Evolutionary conservation across 2,329 filamentous ascomycete species (phyloP).

Genomic region (Fusarium sp.): DNA sequence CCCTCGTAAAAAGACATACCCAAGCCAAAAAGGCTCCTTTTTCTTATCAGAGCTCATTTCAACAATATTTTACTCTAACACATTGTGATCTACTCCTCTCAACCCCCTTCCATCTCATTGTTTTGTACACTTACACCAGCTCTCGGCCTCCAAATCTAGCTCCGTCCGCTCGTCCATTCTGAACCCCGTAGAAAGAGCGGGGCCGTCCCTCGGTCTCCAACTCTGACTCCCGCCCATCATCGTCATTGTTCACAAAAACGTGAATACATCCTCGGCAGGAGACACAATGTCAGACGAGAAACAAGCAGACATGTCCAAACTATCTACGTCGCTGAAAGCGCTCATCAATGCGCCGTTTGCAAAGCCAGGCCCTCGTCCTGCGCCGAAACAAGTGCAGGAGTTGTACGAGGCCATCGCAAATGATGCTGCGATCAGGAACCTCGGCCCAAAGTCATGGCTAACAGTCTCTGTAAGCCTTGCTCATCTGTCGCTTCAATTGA

Average conservation of each 20-base stretch:
- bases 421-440: conserved; percentile 68
- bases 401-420: conserved; percentile 71
- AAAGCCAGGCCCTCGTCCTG: conserved; percentile 70
- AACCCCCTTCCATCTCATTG: background rate
- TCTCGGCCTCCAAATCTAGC: conserved; percentile 27
- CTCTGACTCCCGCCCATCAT: conserved; percentile 23
- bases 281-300: conserved; percentile 29
- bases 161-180: conserved; percentile 10
- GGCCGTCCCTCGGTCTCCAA: conserved; percentile 25
- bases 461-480: conserved; percentile 65
- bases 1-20: conserved; percentile 41
- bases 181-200: conserved; percentile 32
- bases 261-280: conserved; percentile 8
- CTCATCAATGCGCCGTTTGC: conserved; percentile 77
- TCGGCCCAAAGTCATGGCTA: conserved; percentile 73
- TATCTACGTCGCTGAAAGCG: conserved; percentile 75
- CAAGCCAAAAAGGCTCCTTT: conserved; percentile 56
- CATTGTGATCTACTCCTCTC: background rate
- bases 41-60: conserved; percentile 34
- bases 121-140: conserved; percentile 17
- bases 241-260: conserved; percentile 30
- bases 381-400: conserved; percentile 68
- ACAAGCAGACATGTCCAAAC: conserved; percentile 70
- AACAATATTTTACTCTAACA: background rate
- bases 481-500: too few species aligned